A percentile compares a stretch with the other conserved stretches of the same genome.
These are phyloP conservation scores for Juglanconis sp. DNA, from an alignment of 2,329 filamentous ascomycete species.

Conservation along the genomic window DNA sequence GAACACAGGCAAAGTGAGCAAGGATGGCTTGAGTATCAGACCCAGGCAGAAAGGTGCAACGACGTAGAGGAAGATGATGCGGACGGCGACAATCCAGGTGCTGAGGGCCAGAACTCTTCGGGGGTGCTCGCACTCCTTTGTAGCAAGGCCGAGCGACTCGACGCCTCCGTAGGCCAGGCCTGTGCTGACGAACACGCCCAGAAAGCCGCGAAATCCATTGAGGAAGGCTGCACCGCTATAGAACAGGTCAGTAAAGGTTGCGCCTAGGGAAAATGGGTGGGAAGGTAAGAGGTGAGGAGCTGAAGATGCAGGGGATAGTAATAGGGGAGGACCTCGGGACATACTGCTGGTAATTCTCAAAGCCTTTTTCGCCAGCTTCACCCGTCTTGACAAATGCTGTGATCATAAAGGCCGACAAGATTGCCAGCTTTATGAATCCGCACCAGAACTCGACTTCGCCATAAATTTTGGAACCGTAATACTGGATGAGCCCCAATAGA, in stretches of 20 bases:
- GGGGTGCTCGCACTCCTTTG: conserved; percentile 39
- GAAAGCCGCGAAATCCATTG: conserved; percentile 39
- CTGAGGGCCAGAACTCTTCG: conserved; percentile 34
- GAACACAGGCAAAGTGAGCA: conserved; percentile 22
- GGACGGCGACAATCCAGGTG: conserved; percentile 37
- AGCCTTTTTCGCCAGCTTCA: conserved; percentile 3
- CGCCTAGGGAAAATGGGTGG: no score
- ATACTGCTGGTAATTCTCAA: conserved; percentile 15
- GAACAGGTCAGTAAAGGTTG: neutral
- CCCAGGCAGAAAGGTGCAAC: conserved; percentile 32
- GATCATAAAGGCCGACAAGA: conserved; percentile 55
- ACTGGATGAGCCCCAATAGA: conserved; percentile 18
- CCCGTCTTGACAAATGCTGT: conserved; percentile 46
- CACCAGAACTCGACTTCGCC: conserved; percentile 51
- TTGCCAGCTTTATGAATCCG: conserved; percentile 48
- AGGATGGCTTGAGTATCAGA: conserved; percentile 32
- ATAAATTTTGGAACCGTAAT: conserved; percentile 41
- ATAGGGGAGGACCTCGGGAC: neutral
- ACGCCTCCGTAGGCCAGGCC: conserved; percentile 44
- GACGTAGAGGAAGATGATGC: conserved; percentile 38
- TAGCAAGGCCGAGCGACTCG: conserved; percentile 42
- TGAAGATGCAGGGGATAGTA: neutral
- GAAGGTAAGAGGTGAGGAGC: no score
- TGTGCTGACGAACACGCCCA: conserved; percentile 41
- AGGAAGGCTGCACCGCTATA: conserved; percentile 29